Conservation (phyloP, 495 filamentous ascomycete genomes). For the Penicillium macrosclerotiorum region DNA sequence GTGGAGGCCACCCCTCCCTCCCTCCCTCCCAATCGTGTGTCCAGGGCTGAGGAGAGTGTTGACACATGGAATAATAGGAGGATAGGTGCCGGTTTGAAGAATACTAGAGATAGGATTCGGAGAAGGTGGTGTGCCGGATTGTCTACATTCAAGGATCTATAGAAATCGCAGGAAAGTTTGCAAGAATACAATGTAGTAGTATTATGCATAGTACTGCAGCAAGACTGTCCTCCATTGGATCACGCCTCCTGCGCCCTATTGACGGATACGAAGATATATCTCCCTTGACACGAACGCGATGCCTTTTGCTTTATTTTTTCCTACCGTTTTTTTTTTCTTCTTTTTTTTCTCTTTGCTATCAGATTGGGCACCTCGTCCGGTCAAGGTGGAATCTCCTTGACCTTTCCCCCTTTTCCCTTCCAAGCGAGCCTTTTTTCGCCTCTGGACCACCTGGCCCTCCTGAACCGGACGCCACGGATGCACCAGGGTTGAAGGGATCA, state of each 20-base stretch:
- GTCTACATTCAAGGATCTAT: no score
- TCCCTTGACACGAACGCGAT: not conserved
- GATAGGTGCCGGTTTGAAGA: not conserved
- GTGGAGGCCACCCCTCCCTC: not conserved
- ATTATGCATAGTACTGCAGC: no score
- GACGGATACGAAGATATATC: no score
- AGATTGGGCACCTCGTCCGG: constrained; percentile 1
- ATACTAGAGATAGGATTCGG: no score
- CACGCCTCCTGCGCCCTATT: no score
- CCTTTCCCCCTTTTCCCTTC: not conserved
- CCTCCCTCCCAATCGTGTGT: not conserved
- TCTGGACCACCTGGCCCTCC: not conserved
- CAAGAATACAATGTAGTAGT: no score
- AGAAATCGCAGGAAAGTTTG: no score
- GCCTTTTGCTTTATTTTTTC: no score
- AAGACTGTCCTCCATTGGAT: no score
- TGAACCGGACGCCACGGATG: constrained; percentile 1
- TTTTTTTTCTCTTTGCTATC: no score
- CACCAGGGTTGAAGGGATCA: not conserved
- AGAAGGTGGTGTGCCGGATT: no score
- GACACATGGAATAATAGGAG: not conserved
- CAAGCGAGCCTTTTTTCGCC: not conserved
- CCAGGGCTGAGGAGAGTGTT: not conserved
- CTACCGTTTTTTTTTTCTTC: no score
- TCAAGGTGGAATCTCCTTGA: not conserved